Conservation (phyloP, 2,329 filamentous ascomycete genomes). For the Penicillium sp. region DNA sequence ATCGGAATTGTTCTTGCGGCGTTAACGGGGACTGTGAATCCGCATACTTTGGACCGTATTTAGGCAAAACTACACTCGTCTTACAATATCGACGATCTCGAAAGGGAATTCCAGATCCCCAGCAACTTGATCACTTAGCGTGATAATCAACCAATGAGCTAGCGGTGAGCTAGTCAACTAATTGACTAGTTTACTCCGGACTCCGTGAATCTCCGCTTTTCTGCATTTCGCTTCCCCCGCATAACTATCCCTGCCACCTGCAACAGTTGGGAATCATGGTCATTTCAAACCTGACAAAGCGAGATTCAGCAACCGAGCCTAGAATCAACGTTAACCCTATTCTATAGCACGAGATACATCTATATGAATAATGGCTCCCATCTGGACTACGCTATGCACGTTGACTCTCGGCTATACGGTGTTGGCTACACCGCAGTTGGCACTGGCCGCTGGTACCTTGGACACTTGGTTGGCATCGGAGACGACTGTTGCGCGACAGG, state of each 20-base stretch:
- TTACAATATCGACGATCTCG: no score
- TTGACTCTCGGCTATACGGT: conserved; percentile 17
- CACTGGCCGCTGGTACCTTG: conserved; percentile 19
- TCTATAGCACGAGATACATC: neutral
- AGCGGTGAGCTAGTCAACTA: neutral
- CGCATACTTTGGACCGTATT: no score
- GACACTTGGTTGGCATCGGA: conserved; percentile 37
- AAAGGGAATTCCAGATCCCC: no score
- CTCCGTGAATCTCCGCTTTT: conserved; percentile 4
- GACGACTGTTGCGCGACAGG: conserved; percentile 47
- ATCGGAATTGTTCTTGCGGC: no score
- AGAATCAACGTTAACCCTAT: neutral
- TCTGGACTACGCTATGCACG: conserved; percentile 22
- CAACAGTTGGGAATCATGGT: neutral
- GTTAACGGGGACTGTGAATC: no score
- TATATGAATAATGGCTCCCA: conserved; percentile 13
- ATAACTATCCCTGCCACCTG: neutral
- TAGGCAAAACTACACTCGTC: no score
- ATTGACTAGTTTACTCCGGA: neutral
- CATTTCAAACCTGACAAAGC: neutral
- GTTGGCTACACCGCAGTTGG: conserved; percentile 17
- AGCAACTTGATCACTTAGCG: no score
- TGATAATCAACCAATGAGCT: neutral
- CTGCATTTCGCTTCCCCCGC: conserved; percentile 2
- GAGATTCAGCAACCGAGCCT: neutral